Conservation (phyloP, 768 basidiomycete species). For the Mycena filopes region DNA sequence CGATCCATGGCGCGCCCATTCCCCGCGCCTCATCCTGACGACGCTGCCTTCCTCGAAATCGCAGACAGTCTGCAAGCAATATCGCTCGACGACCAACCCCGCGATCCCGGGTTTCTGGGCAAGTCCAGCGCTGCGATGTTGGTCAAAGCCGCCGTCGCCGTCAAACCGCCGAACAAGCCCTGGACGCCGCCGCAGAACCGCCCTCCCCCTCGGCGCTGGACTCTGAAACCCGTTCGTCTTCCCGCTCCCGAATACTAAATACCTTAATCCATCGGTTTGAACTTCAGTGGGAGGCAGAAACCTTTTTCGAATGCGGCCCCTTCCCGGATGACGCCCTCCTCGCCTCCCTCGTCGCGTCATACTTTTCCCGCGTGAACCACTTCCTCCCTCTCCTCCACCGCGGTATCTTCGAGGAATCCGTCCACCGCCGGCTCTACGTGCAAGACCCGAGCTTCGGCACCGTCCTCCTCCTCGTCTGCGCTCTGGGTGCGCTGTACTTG, state of each 20-base stretch:
- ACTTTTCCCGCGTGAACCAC: slow-evolving; percentile 55
- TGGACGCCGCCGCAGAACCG: neutral
- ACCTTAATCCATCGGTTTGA: neutral
- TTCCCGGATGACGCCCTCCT: slow-evolving; percentile 40
- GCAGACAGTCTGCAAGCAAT: slow-evolving; percentile 2
- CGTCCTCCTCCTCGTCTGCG: slow-evolving; percentile 51
- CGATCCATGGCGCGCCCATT: neutral
- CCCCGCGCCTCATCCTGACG: neutral
- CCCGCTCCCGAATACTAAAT: neutral
- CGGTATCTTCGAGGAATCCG: slow-evolving; percentile 55
- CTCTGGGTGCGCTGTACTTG: slow-evolving; percentile 44
- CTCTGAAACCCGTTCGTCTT: neutral
- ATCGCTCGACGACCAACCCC: neutral
- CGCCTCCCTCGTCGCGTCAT: slow-evolving; percentile 54
- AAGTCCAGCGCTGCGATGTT: slow-evolving; percentile 10
- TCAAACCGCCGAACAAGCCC: neutral
- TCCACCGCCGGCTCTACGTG: slow-evolving; percentile 49
- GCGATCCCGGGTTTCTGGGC: slow-evolving; percentile 13
- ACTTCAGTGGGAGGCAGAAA: slow-evolving; percentile 1
- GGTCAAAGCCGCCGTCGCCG: neutral
- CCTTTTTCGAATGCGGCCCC: no score
- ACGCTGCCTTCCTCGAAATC: slow-evolving; percentile 4
- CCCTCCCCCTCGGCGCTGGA: neutral
- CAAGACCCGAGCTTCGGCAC: slow-evolving; percentile 50
- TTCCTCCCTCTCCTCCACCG: slow-evolving; percentile 62